Conservation (phyloP, 75 land plant genomes). For the Isoetes taiwanensis region DNA sequence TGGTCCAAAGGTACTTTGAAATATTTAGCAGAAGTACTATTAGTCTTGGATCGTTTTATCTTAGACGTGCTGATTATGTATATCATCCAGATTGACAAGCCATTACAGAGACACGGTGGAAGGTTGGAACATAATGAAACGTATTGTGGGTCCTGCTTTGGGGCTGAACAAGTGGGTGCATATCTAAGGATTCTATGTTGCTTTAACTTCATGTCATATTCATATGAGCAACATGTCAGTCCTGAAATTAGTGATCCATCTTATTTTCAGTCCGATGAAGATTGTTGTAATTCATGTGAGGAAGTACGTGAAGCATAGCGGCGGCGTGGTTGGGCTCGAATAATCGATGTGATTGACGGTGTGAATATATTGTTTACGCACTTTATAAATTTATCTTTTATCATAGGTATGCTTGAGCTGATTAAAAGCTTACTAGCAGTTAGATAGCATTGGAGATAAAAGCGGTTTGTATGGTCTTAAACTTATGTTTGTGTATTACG, state of each 20-base stretch:
- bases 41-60: not conserved
- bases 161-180: slow-evolving; percentile 64
- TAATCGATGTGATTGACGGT: slow-evolving; percentile 91
- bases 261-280: slow-evolving; percentile 65
- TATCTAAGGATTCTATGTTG: no score
- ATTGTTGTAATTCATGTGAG: slow-evolving; percentile 90
- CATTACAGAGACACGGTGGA: slow-evolving; percentile 87
- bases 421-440: no score
- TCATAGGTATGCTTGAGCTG: not conserved
- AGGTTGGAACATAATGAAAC: slow-evolving; percentile 91
- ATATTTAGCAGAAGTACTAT: not conserved
- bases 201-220: not conserved
- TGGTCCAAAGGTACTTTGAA: slow-evolving; percentile 89
- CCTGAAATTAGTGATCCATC: slow-evolving; percentile 3
- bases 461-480: not conserved
- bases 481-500: not conserved
- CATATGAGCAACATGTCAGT: not conserved
- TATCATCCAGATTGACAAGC: slow-evolving; percentile 59
- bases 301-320: slow-evolving; percentile 95
- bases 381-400: not conserved
- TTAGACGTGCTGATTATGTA: not conserved
- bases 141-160: slow-evolving; percentile 94
- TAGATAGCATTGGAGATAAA: no score
- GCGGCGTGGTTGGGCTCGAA: slow-evolving; percentile 86
- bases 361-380: slow-evolving; percentile 17